phyloP scores from a whole-genome alignment of 345 rosid species.

The Eucalyptus brandiana region DNA sequence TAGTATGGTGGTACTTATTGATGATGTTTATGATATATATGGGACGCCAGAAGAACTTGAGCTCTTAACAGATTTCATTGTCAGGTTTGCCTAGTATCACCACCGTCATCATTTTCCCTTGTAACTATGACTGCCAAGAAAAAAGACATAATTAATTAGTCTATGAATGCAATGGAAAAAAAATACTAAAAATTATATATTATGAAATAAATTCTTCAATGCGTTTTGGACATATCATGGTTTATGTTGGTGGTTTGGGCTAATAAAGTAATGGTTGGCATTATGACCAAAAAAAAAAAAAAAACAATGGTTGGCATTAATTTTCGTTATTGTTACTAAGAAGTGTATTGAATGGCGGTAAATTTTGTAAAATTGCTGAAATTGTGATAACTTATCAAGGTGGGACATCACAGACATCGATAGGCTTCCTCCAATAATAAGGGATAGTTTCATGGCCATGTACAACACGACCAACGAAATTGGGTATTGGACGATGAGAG shows the following conservation, averaged over 20 bases:
- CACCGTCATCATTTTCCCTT: neutral
- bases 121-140: neutral
- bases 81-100: neutral
- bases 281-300: too few relatives aligned
- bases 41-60: neutral
- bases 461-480: neutral
- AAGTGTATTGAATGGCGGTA: neutral
- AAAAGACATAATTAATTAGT: neutral
- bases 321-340: too few relatives aligned
- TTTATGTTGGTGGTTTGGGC: neutral
- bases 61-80: neutral
- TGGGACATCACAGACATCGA: neutral
- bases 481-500: neutral
- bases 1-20: neutral
- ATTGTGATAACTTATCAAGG: neutral
- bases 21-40: neutral
- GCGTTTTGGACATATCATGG: neutral
- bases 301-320: too few relatives aligned
- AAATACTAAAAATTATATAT: neutral
- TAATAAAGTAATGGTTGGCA: neutral
- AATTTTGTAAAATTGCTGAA: neutral
- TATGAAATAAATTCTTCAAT: neutral
- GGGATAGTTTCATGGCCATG: too few relatives aligned
- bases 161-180: too few relatives aligned
- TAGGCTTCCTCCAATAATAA: too few relatives aligned